Conservation (phyloP, 1,284 basidiomycete genomes). For the Ustilago cynodontis region DNA sequence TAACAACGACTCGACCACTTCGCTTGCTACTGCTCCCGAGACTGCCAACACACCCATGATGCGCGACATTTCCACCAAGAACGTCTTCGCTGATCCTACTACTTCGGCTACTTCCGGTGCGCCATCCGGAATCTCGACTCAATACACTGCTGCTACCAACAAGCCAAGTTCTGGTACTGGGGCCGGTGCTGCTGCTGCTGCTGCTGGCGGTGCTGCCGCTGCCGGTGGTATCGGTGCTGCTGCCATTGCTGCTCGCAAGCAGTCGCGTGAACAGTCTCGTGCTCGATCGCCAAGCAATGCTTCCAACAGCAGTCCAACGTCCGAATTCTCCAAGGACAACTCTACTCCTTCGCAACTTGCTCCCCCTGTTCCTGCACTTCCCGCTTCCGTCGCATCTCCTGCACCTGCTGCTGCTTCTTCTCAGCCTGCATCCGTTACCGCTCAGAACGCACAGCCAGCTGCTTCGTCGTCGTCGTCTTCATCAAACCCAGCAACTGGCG, state of each 20-base stretch:
- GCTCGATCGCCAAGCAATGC: constrained; percentile 27
- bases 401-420: neutral
- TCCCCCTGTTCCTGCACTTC: constrained; percentile 46
- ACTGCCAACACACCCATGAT: constrained; percentile 51
- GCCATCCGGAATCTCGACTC: constrained; percentile 28
- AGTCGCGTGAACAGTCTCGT: constrained; percentile 43
- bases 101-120: constrained; percentile 31
- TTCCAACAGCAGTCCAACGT: constrained; percentile 30
- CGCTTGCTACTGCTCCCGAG: constrained; percentile 50
- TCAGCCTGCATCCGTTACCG: constrained; percentile 6
- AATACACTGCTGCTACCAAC: constrained; percentile 25
- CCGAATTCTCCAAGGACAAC: constrained; percentile 37
- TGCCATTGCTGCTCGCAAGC: constrained; percentile 45
- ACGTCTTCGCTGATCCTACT: constrained; percentile 50
- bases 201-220: constrained; percentile 29
- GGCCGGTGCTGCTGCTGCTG: constrained; percentile 19
- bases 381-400: constrained; percentile 11
- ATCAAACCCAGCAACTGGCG: neutral
- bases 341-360: constrained; percentile 21
- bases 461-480: constrained; percentile 7
- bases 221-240: constrained; percentile 45
- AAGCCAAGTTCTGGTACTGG: constrained; percentile 15
- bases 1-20: constrained; percentile 53
- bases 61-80: constrained; percentile 50
- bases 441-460: constrained; percentile 5